Percentiles rank a stretch among this genome's conserved stretches.
Conservation (phyloP, 306 rosid genomes). For the Gleditsia sinensis region DNA sequence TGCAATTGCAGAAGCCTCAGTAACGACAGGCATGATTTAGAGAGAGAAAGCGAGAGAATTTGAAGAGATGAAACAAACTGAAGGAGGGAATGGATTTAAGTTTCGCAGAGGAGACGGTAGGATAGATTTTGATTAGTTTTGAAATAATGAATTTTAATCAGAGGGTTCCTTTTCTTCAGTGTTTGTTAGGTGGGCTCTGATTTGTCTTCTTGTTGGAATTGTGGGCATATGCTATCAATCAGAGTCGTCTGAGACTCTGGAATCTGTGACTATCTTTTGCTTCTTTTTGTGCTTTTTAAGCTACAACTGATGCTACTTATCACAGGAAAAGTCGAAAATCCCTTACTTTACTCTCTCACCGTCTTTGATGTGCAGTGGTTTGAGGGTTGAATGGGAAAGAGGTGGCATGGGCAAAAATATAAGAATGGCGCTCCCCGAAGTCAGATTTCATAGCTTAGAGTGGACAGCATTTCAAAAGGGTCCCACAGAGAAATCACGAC, state of each 20-base stretch:
- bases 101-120: slow-evolving; percentile 1
- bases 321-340: slow-evolving; percentile 31
- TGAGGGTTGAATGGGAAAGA: slow-evolving; percentile 36
- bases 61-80: slow-evolving; percentile 16
- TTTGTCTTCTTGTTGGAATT: slow-evolving; percentile 68
- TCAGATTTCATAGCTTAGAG: slow-evolving; percentile 43
- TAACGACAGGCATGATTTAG: slow-evolving; percentile 58
- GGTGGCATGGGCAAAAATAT: neutral
- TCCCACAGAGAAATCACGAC: slow-evolving; percentile 34
- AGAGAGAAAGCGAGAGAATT: slow-evolving; percentile 14
- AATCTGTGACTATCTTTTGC: slow-evolving; percentile 61
- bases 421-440: neutral
- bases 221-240: slow-evolving; percentile 56
- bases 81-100: slow-evolving; percentile 11
- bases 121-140: neutral
- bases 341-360: slow-evolving; percentile 15
- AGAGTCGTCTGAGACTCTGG: slow-evolving; percentile 41
- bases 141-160: slow-evolving; percentile 3
- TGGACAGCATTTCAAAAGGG: slow-evolving; percentile 47
- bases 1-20: slow-evolving; percentile 37
- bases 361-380: slow-evolving; percentile 30
- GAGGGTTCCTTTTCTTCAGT: slow-evolving; percentile 35
- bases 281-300: slow-evolving; percentile 56
- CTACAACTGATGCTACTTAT: slow-evolving; percentile 36
- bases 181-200: slow-evolving; percentile 60